These are phyloP conservation scores for Pseudogymnoascus sp. DNA, from an alignment of 2,329 filamentous ascomycete genomes.

Conservation along the genomic window DNA sequence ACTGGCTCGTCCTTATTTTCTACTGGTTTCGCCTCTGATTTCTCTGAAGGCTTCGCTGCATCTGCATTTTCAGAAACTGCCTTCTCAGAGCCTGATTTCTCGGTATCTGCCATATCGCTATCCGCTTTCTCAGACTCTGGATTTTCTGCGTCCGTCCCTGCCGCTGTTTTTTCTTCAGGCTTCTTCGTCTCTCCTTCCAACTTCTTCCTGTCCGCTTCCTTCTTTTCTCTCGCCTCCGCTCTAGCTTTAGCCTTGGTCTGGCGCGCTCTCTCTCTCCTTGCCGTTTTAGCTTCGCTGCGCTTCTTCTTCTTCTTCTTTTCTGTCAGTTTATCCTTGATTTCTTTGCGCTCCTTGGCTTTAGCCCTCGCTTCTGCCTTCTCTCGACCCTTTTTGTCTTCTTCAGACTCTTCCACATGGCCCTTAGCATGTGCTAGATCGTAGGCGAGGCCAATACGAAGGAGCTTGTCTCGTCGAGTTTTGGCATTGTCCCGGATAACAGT, in stretches of 20 bases:
- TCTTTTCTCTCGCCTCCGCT: constrained; percentile 31
- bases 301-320: constrained; percentile 43
- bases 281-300: constrained; percentile 31
- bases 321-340: constrained; percentile 40
- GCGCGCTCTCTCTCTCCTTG: constrained; percentile 32
- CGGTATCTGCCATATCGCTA: constrained; percentile 13
- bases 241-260: constrained; percentile 32
- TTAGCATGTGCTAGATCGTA: constrained; percentile 55
- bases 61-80: constrained; percentile 19
- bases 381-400: constrained; percentile 30
- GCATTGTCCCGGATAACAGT: constrained; percentile 49
- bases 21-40: constrained; percentile 23
- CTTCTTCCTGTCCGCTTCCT: constrained; percentile 23
- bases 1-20: constrained; percentile 21
- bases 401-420: constrained; percentile 44
- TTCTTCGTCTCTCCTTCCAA: constrained; percentile 13
- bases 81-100: constrained; percentile 23
- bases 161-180: constrained; percentile 13
- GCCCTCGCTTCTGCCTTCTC: constrained; percentile 22
- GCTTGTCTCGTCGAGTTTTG: constrained; percentile 35
- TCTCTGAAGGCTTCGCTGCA: constrained; percentile 14
- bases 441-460: constrained; percentile 48
- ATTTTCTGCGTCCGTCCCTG: constrained; percentile 19
- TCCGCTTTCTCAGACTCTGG: constrained; percentile 24
- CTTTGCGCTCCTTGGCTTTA: constrained; percentile 36